Conservation (phyloP, 1,284 basidiomycete species). For the Ceratobasidium sp. region DNA sequence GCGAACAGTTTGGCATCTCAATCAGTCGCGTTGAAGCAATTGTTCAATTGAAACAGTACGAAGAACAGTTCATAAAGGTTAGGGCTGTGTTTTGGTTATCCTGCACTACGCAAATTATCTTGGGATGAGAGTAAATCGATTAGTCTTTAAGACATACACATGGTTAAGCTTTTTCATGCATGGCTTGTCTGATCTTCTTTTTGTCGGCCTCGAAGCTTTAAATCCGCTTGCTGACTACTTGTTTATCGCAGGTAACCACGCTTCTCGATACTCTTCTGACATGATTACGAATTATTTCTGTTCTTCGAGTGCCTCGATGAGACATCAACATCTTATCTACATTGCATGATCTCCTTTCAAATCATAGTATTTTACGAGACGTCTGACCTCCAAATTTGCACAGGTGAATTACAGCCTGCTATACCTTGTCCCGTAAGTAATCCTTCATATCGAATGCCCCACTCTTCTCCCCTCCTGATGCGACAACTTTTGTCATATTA, state of each 20-base stretch:
- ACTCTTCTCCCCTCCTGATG: conserved; percentile 1
- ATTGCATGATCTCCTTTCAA: conserved; percentile 27
- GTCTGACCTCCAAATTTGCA: neutral
- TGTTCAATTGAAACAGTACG: conserved; percentile 77
- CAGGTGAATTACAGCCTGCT: neutral
- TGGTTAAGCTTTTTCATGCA: conserved; percentile 64
- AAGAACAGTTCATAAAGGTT: conserved; percentile 73
- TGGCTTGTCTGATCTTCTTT: conserved; percentile 41
- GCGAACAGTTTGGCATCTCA: conserved; percentile 66
- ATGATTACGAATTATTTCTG: conserved; percentile 26
- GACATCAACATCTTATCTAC: conserved; percentile 33
- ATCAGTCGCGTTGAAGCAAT: conserved; percentile 81
- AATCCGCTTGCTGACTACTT: neutral
- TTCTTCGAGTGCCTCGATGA: conserved; percentile 37
- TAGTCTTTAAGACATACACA: conserved; percentile 82
- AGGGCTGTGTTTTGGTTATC: conserved; percentile 49
- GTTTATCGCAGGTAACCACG: neutral
- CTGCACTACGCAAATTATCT: conserved; percentile 20
- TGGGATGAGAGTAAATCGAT: conserved; percentile 62
- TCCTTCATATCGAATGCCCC: neutral
- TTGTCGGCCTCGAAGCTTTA: neutral
- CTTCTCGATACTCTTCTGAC: neutral
- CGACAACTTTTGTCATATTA: conserved; percentile 28
- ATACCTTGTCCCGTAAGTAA: neutral
- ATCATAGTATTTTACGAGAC: neutral